These are phyloP conservation scores for Cadophora sp. DNA, from an alignment of 2,329 filamentous ascomycete species.

Conservation along the genomic window DNA sequence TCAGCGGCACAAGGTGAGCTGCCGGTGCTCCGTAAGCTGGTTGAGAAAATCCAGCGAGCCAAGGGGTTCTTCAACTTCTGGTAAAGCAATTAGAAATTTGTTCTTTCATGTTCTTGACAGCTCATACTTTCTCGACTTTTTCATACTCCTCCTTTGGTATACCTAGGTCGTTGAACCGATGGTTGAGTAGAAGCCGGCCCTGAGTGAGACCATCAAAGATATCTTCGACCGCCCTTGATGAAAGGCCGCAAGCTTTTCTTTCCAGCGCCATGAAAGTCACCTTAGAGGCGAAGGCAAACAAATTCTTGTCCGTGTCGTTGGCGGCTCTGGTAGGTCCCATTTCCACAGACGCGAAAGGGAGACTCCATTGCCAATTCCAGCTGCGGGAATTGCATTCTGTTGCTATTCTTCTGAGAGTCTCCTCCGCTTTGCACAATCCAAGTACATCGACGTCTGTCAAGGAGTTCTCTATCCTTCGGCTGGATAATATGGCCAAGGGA, in stretches of 20 bases:
- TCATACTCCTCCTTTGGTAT: slow-evolving; percentile 9
- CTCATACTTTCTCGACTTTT: slow-evolving; percentile 13
- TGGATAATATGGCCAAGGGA: slow-evolving; percentile 6
- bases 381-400: slow-evolving; percentile 12
- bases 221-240: slow-evolving; percentile 11
- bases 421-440: slow-evolving; percentile 10
- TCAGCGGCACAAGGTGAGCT: slow-evolving; percentile 10
- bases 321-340: slow-evolving; percentile 3
- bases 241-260: slow-evolving; percentile 7
- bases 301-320: slow-evolving; percentile 5
- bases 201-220: slow-evolving; percentile 13
- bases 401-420: slow-evolving; percentile 16
- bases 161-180: slow-evolving; percentile 9
- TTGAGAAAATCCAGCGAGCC: slow-evolving; percentile 19
- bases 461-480: neutral
- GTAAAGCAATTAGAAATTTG: slow-evolving; percentile 9
- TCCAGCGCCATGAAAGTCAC: slow-evolving; percentile 14
- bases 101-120: slow-evolving; percentile 11
- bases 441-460: slow-evolving; percentile 1
- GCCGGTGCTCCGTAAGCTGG: slow-evolving; percentile 15
- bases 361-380: slow-evolving; percentile 14
- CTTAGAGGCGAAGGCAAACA: neutral
- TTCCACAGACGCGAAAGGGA: slow-evolving; percentile 5
- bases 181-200: slow-evolving; percentile 13
- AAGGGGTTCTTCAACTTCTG: slow-evolving; percentile 15